Evolutionary conservation across 441 rosid species (phyloP).

Genomic region (Arabidopsis lyrata): DNA sequence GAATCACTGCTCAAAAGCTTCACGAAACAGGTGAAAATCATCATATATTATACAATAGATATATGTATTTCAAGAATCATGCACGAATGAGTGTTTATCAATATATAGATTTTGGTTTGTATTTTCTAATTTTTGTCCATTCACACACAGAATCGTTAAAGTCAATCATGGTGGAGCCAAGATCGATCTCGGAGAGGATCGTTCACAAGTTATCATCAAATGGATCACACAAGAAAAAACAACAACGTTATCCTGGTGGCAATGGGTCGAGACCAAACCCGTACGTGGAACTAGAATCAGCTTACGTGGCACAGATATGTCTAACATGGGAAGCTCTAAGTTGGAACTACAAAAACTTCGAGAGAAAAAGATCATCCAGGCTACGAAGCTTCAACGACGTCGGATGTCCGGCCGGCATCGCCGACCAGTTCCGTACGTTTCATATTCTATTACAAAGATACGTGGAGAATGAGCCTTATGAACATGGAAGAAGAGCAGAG

Average conservation of each 20-base stretch:
- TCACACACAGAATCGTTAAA: constrained; percentile 72
- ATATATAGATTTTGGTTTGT: not conserved
- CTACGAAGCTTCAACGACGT: constrained; percentile 53
- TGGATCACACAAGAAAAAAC: constrained; percentile 55
- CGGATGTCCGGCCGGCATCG: constrained; percentile 78
- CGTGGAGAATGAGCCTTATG: constrained; percentile 91
- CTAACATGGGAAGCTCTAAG: constrained; percentile 95
- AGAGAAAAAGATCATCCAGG: constrained; percentile 56
- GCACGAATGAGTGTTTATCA: not conserved
- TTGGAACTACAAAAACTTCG: constrained; percentile 89
- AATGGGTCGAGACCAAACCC: constrained; percentile 58
- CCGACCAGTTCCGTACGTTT: constrained; percentile 91
- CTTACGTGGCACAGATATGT: constrained; percentile 92
- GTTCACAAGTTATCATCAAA: constrained; percentile 66
- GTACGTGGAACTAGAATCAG: constrained; percentile 79
- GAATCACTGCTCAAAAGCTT: constrained; percentile 86
- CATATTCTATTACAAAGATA: constrained; percentile 90
- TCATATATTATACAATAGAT: not conserved
- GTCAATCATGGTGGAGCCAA: constrained; percentile 78
- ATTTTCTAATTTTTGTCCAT: not conserved
- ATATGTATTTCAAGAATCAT: not conserved
- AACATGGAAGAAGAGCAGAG: constrained; percentile 92
- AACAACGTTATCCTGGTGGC: constrained; percentile 50
- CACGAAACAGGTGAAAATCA: constrained; percentile 77
- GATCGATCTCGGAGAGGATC: constrained; percentile 90